These are phyloP conservation scores for Aspergillus haitiensis DNA, from an alignment of 495 filamentous ascomycete genomes.

Conservation along the genomic window DNA sequence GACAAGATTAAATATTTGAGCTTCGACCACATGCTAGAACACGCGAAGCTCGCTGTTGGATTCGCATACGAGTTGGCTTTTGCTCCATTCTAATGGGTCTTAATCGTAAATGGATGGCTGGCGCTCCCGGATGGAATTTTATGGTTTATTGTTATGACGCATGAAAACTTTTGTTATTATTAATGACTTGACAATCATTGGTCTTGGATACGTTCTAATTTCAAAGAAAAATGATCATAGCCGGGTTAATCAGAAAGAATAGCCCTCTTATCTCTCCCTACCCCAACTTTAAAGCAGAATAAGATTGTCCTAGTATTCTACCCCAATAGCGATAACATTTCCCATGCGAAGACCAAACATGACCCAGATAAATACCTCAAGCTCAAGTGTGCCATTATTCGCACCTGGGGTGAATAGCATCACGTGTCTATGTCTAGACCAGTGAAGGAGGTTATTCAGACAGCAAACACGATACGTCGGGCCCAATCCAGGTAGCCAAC, in stretches of 20 bases:
- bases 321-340: too few relatives aligned
- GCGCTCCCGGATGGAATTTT: neutral
- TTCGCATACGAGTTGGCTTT: conserved; percentile 83
- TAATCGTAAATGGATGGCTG: neutral
- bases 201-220: neutral
- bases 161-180: conserved; percentile 1
- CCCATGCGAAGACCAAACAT: too few relatives aligned
- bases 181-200: neutral
- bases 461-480: neutral
- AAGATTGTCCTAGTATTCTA: too few relatives aligned
- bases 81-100: conserved; percentile 35
- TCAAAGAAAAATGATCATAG: too few relatives aligned
- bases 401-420: neutral
- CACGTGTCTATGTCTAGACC: neutral
- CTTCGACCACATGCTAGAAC: conserved; percentile 98
- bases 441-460: conserved; percentile 3
- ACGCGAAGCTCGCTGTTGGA: conserved; percentile 86
- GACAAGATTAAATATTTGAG: conserved; percentile 85
- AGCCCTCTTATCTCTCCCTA: too few relatives aligned
- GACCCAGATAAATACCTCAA: too few relatives aligned
- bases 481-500: neutral
- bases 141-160: neutral
- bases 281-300: too few relatives aligned
- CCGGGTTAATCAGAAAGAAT: too few relatives aligned
- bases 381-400: too few relatives aligned